Evolutionary conservation across 768 basidiomycete genomes (phyloP), one percentile per base, ranked within the genome.

Genomic region (Trametes punicea): DNA sequence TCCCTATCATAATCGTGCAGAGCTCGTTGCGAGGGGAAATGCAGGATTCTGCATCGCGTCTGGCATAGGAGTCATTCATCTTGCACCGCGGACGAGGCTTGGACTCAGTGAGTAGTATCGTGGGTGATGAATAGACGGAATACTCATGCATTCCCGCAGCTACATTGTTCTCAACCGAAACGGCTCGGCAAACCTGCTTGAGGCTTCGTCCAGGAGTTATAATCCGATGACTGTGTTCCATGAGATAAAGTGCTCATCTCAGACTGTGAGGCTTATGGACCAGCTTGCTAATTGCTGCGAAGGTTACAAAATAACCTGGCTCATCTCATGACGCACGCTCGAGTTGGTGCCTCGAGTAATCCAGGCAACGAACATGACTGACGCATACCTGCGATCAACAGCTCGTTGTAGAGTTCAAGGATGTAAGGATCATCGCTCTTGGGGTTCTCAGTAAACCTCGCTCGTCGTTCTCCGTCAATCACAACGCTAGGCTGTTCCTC

Each of bases 31-130:
- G 54, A 20, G 38, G 13, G 26, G 15, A 52, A 25, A 11, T 44
- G 21, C 50, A 90, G 89, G 65, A 65, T 80, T 31, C 69, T 91
- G 49, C 75, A 80, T 65, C 76, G 85, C 29, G 74, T 87, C 34
- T 85, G 81, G 80, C 90, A 92, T 66, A 81, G 88, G 51, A 79
- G 77, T 64, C 75, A 73, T 34, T 82, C 82, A 3, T 76, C 77
- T n/a, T 92, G 90, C 65, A 90, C 89, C 20, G 69, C 81, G 6
- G 87, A 90, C 62, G 91, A 93, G 70, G 74, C 88, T 20, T 93
- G 90, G 89, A 91, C 89, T 46, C 89, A 83, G 86, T 90, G 67
- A 62, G 74, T 48, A 25, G 15, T 15, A 30, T 52, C 11, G 4
- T n/a, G n/a, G 9, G 0, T 31, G 16, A 51, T 16, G 45, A 0